phyloP scores from a whole-genome alignment of 345 rosid species.

The Gossypium herbaceum region DNA sequence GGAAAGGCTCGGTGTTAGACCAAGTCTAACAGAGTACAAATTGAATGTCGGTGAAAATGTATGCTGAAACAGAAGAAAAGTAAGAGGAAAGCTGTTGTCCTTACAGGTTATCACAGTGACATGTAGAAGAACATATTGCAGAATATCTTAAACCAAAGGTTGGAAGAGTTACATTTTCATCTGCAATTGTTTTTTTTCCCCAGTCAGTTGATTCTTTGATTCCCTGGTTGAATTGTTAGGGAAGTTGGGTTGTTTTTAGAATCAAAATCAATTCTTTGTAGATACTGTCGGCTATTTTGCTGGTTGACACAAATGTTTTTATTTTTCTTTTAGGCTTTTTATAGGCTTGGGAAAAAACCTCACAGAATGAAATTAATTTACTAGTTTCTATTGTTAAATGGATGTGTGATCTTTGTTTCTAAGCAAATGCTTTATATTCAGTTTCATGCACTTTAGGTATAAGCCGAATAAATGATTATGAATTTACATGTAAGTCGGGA shows the following conservation, averaged over 20 bases:
- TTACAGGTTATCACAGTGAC: slow-evolving; percentile 16
- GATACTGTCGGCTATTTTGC: slow-evolving; percentile 39
- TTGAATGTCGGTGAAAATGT: slow-evolving; percentile 9
- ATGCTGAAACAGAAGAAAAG: slow-evolving; percentile 12
- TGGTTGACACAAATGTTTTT: slow-evolving; percentile 14
- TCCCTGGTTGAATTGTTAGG: slow-evolving; percentile 11
- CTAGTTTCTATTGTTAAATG: slow-evolving; percentile 21
- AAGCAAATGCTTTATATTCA: not conserved
- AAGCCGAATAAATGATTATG: too few species aligned
- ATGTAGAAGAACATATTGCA: not conserved
- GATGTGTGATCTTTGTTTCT: slow-evolving; percentile 13
- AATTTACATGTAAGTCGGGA: too few species aligned
- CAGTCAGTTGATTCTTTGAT: not conserved
- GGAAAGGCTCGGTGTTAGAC: slow-evolving; percentile 56
- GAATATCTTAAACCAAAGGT: slow-evolving; percentile 17
- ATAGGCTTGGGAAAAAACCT: slow-evolving; percentile 14
- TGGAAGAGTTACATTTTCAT: slow-evolving; percentile 24
- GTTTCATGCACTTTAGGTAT: not conserved
- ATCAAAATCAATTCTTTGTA: slow-evolving; percentile 41
- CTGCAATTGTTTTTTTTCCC: slow-evolving; percentile 20
- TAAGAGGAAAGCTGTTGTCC: not conserved
- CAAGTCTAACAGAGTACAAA: not conserved
- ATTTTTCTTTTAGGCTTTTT: slow-evolving; percentile 3
- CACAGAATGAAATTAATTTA: slow-evolving; percentile 22
- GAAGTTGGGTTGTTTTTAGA: slow-evolving; percentile 15